Percentiles rank a stretch among this genome's conserved stretches.
Conservation (phyloP, 2,329 filamentous ascomycete genomes). For the Aspergillus chevalieri region DNA sequence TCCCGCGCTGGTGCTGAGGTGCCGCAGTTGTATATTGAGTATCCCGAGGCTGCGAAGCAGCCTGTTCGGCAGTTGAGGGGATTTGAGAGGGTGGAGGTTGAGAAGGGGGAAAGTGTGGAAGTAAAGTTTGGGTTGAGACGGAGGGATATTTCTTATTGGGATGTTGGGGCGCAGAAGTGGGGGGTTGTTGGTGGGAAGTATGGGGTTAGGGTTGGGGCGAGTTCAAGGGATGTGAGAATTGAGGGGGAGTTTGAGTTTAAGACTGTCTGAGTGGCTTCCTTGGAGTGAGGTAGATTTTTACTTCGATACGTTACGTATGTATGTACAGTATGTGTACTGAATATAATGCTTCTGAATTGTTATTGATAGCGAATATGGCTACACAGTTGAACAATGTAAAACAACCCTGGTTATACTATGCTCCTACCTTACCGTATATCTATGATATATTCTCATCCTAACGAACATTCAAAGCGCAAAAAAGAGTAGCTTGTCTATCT, state of each 20-base stretch:
- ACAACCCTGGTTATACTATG: no score
- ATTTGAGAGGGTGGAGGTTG: conserved; percentile 47
- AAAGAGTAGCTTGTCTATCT: no score
- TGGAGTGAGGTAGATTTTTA: background rate
- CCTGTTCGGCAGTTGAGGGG: conserved; percentile 40
- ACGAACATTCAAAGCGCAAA: no score
- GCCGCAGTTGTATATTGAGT: conserved; percentile 51
- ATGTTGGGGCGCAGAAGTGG: conserved; percentile 28
- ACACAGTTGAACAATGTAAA: no score
- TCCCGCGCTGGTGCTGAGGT: conserved; percentile 43
- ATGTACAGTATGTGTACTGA: no score
- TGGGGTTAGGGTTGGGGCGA: conserved; percentile 15
- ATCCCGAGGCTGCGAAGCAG: conserved; percentile 27
- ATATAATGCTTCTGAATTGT: no score
- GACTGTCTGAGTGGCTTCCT: background rate
- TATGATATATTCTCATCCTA: no score
- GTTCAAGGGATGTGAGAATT: conserved; percentile 2
- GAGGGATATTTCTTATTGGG: conserved; percentile 32
- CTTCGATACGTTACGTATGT: no score
- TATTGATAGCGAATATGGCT: no score
- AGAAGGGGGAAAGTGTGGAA: conserved; percentile 31
- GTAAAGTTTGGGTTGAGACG: conserved; percentile 42
- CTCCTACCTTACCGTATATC: no score
- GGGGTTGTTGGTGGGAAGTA: conserved; percentile 18
- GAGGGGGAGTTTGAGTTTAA: background rate